Evolutionary conservation across 768 basidiomycete species (phyloP).

Genomic region (Suillus placidus): DNA sequence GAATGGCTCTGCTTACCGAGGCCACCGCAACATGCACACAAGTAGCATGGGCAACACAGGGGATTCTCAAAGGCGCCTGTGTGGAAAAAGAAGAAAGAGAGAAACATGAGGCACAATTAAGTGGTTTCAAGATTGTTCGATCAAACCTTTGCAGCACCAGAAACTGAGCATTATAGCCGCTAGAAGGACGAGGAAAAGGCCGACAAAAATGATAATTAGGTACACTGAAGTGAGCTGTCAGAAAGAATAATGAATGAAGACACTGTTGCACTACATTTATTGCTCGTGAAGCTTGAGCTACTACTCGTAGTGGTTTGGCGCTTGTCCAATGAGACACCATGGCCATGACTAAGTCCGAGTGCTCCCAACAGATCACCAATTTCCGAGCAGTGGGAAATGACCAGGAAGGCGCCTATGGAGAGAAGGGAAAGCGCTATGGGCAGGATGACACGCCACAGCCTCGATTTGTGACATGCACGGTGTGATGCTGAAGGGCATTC

Average conservation of each 20-base stretch:
- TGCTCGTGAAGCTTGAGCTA: constrained; percentile 38
- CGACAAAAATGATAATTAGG: constrained; percentile 67
- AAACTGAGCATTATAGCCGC: constrained; percentile 60
- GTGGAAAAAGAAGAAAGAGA: constrained; percentile 1
- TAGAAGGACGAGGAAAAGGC: constrained; percentile 55
- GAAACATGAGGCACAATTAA: not conserved
- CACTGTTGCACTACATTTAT: constrained; percentile 42
- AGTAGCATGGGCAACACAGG: constrained; percentile 69
- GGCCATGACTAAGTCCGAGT: constrained; percentile 30
- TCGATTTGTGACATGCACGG: constrained; percentile 34
- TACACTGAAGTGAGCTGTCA: constrained; percentile 46
- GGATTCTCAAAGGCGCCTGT: constrained; percentile 63
- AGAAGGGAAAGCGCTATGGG: constrained; percentile 38
- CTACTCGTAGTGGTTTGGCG: constrained; percentile 23
- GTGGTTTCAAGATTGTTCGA: not conserved
- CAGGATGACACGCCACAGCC: constrained; percentile 37
- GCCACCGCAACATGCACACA: constrained; percentile 74
- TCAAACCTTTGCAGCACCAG: constrained; percentile 64
- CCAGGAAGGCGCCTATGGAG: constrained; percentile 32
- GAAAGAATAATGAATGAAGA: not conserved
- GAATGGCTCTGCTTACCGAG: constrained; percentile 44
- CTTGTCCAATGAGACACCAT: constrained; percentile 33
- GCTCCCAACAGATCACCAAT: constrained; percentile 27
- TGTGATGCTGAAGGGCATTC: constrained; percentile 30
- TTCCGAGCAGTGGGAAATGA: constrained; percentile 33